Evolutionary conservation across 2,329 filamentous ascomycete species (phyloP).

Genomic region (Samsoniella hepiali): DNA sequence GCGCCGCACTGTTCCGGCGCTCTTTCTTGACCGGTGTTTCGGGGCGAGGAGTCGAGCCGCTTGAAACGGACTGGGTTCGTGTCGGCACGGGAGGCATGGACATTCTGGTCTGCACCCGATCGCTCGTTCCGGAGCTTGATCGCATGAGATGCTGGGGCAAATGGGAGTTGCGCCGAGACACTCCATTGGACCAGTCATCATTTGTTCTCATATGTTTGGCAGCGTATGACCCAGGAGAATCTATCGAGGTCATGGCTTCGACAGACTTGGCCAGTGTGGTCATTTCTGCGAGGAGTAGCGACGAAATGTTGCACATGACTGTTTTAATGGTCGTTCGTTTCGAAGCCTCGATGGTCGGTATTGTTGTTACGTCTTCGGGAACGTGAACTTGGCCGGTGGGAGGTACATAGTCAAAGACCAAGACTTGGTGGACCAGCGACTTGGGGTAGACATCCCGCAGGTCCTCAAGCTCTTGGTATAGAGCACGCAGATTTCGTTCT

Average conservation of each 20-base stretch:
- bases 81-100: constrained; percentile 71
- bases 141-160: constrained; percentile 41
- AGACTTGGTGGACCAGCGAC: constrained; percentile 71
- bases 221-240: constrained; percentile 64
- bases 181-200: constrained; percentile 35
- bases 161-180: constrained; percentile 54
- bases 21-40: constrained; percentile 48
- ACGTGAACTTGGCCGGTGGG: constrained; percentile 50
- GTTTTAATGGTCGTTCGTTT: constrained; percentile 79
- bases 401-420: constrained; percentile 72
- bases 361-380: constrained; percentile 65
- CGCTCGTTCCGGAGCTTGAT: constrained; percentile 54
- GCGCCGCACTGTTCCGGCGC: constrained; percentile 44
- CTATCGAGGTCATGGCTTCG: constrained; percentile 70
- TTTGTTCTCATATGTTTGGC: constrained; percentile 42
- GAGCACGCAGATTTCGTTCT: constrained; percentile 55
- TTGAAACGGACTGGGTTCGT: constrained; percentile 40
- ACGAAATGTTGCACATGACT: constrained; percentile 75
- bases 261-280: constrained; percentile 69
- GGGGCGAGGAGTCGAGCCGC: constrained; percentile 44
- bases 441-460: constrained; percentile 71
- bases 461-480: constrained; percentile 67
- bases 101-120: constrained; percentile 67
- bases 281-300: constrained; percentile 71
- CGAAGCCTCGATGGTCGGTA: constrained; percentile 66